Conservation (phyloP, 2,329 filamentous ascomycete species). For the Cercospora nicotianae region DNA sequence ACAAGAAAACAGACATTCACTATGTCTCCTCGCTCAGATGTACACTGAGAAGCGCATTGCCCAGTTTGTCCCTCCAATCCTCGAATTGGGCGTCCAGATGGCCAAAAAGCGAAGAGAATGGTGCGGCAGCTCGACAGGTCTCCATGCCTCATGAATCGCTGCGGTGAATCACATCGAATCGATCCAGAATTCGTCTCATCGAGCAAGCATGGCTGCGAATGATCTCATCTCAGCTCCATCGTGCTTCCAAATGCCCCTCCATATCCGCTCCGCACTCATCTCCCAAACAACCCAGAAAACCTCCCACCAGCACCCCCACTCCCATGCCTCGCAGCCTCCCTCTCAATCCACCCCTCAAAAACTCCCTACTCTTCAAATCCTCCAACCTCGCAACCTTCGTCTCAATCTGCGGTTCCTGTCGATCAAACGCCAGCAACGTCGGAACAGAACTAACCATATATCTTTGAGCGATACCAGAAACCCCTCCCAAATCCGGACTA, state of each 20-base stretch:
- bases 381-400: slow-evolving; percentile 48
- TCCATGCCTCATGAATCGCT: neutral
- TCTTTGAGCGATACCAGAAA: slow-evolving; percentile 40
- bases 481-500: slow-evolving; percentile 43
- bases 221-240: neutral
- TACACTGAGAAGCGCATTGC: too few species aligned
- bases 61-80: too few species aligned
- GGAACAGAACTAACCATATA: slow-evolving; percentile 52
- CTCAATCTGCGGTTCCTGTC: slow-evolving; percentile 51
- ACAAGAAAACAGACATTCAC: neutral
- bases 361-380: slow-evolving; percentile 48
- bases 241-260: neutral
- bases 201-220: neutral
- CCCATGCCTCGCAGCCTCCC: slow-evolving; percentile 50
- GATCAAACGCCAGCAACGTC: slow-evolving; percentile 52
- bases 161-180: neutral
- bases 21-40: too few species aligned
- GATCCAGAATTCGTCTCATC: too few species aligned
- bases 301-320: slow-evolving; percentile 47
- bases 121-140: too few species aligned
- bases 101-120: too few species aligned
- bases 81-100: too few species aligned
- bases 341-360: slow-evolving; percentile 51
- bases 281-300: slow-evolving; percentile 39
- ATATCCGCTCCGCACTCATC: slow-evolving; percentile 7